Base-by-base conservation (phyloP, 2,329 filamentous ascomycete species). In the Claviceps pazoutovae region DNA sequence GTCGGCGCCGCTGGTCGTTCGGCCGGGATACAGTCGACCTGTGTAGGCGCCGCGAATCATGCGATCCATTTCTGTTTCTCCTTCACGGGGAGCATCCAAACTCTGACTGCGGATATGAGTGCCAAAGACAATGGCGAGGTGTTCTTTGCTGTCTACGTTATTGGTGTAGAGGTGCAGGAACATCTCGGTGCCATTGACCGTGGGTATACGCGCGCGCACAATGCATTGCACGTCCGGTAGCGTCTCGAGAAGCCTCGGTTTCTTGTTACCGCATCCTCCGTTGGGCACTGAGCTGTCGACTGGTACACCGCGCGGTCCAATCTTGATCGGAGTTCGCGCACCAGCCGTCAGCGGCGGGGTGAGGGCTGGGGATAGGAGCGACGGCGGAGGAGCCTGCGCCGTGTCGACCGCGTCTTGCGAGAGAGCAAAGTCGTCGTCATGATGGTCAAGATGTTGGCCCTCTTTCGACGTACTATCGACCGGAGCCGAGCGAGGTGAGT, bases 111-210 rank as follows among this genome's bases (percentile, higher is more conserved):
- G 79, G 58, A 97, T 96, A 47, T 83, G 75, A 54, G 84, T 83
- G 2, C 93, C 93, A 67, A 98, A 98, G 0, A 98, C 93, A 62
- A 98, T 97, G 17, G 93, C 93, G 49, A 98, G 71, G 65, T 98
- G 93, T 64, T 98, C 93, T 68, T 98, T 98, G 57, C 84, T 87
- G 67, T 98, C 93, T 6, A 88, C 81, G 60, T 86, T 86, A 68
- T 98, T 98, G 56, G 83, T 83, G 70, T 98, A 98, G 0, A 97
- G 74, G 64, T 98, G 91, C 49, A 98, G 70, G 68, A 94, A 98
- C 89, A 98, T 97, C 68, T 98, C 90, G 11, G 89, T 86, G 3
- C 91, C 91, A 0, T 79, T 82, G 2, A 88, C 91, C 1, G 91
- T 97, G 0, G 93, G 93, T 60, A 98, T 98, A 51, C 93, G 84